Evolutionary conservation across 2,329 filamentous ascomycete genomes (phyloP), one percentile per base, ranked within the genome.

Genomic region (Pyrenophora teres): DNA sequence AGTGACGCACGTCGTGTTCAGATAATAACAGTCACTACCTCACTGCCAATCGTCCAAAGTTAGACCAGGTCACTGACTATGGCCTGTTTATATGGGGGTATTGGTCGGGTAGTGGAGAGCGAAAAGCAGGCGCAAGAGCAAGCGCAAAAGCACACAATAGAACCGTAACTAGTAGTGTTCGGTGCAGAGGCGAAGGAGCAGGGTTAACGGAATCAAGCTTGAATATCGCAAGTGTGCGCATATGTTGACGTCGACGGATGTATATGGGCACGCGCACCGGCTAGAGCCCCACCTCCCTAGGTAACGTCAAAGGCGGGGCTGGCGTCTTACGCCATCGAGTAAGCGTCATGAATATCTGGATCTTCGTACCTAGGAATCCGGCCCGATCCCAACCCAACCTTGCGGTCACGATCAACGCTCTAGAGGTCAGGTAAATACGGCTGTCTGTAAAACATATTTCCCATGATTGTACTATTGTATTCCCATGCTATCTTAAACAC

Each of bases 241-340:
- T 21, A 25, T 31, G 44, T 40, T 46, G 44, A 46, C 44, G 44
- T 46, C 44, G 44, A 32, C 19, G 9, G 13, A 40, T 25, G 35
- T 35, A 31, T n/a, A 31, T n/a, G 16, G 36, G 33, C 42, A 45
- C 23, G 42, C 31, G 16, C 27, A 30, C 27, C 27, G 25, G 13
- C 13, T 16, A 21, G n/a, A 9, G 27, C 27, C 10, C 27, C 27
- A 30, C 27, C 10, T 15, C 15, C 15, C 15, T 15, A 15, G 15
- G 15, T 12, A 10, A 30, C 10, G 27, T 30, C 27, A 30, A 30
- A 39, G 36, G 36, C 25, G 44, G 44, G 44, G 44, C 36, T 7
- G 23, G 5, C 4, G 21, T 36, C 21, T 46, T 39, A 21, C 44
- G 31, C 13, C n/a, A 38, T n/a, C 8, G 25, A 30, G 44, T 35